Conservation (phyloP, 805 yeast genomes). For the Maudiozyma turicensis region DNA sequence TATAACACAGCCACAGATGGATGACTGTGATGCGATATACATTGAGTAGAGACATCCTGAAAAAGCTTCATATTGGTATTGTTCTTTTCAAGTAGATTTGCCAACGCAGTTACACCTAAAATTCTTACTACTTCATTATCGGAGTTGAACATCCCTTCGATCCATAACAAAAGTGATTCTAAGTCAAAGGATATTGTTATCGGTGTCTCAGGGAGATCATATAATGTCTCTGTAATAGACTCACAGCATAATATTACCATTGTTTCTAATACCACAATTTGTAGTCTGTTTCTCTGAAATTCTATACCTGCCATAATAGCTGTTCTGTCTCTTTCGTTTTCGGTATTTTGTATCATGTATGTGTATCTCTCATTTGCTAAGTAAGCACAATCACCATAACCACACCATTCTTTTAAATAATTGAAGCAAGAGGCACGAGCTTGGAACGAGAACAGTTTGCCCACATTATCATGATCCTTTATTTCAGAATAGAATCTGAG, state of each 20-base stretch:
- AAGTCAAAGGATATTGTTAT: slow-evolving; percentile 63
- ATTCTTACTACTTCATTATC: slow-evolving; percentile 47
- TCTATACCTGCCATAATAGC: slow-evolving; percentile 64
- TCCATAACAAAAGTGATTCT: slow-evolving; percentile 63
- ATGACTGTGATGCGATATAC: slow-evolving; percentile 48
- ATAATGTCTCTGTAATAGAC: slow-evolving; percentile 43
- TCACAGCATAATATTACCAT: slow-evolving; percentile 79
- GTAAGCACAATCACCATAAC: slow-evolving; percentile 59
- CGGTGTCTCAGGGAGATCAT: slow-evolving; percentile 16
- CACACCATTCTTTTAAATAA: slow-evolving; percentile 90
- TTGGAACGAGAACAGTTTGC: slow-evolving; percentile 71
- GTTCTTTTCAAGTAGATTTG: slow-evolving; percentile 56
- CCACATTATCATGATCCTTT: slow-evolving; percentile 32
- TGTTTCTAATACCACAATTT: slow-evolving; percentile 63
- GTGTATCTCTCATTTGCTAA: slow-evolving; percentile 59
- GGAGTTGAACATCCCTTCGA: slow-evolving; percentile 57
- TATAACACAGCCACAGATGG: slow-evolving; percentile 53
- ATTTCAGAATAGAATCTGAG: slow-evolving; percentile 62
- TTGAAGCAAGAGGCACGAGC: slow-evolving; percentile 76
- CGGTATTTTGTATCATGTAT: slow-evolving; percentile 39
- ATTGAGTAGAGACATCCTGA: slow-evolving; percentile 57
- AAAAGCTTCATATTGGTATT: slow-evolving; percentile 40
- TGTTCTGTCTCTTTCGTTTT: slow-evolving; percentile 34
- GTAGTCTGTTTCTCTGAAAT: slow-evolving; percentile 61
- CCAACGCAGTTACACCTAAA: slow-evolving; percentile 62